phyloP scores from a whole-genome alignment of 805 yeast species.

The Danielia reshetovae region DNA sequence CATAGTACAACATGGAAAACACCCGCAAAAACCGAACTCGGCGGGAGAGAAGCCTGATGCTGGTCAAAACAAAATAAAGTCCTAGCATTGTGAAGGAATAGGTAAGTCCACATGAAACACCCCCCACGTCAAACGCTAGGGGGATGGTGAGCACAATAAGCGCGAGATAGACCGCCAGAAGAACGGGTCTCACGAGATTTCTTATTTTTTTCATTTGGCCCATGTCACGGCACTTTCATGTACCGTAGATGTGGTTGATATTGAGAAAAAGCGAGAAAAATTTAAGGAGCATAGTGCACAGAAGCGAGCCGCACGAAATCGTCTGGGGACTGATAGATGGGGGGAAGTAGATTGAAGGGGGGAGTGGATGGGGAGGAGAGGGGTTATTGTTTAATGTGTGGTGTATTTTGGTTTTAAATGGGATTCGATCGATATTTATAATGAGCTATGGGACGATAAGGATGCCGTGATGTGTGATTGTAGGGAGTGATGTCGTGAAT shows the following conservation, averaged over 20 bases:
- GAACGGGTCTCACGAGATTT: slow-evolving; percentile 10
- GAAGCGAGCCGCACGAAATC: no score
- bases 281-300: background rate
- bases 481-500: no score
- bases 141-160: slow-evolving; percentile 82
- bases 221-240: no score
- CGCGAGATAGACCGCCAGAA: slow-evolving; percentile 44
- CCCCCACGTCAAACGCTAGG: slow-evolving; percentile 91
- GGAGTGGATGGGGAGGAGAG: background rate
- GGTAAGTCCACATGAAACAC: slow-evolving; percentile 82
- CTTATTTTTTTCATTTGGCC: slow-evolving; percentile 4
- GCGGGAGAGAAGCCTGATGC: slow-evolving; percentile 56
- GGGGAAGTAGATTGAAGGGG: no score
- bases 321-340: no score
- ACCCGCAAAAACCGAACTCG: slow-evolving; percentile 40
- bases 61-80: slow-evolving; percentile 68
- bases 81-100: slow-evolving; percentile 61
- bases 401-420: no score
- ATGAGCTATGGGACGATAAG: no score
- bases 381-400: background rate
- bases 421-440: no score
- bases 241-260: background rate
- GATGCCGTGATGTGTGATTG: no score
- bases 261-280: background rate
- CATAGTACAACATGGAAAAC: slow-evolving; percentile 56